Percentiles rank a stretch among this genome's conserved stretches.
These are phyloP conservation scores for Ehretia macrophylla DNA, from an alignment of 257 asterid species.

Conservation along the genomic window DNA sequence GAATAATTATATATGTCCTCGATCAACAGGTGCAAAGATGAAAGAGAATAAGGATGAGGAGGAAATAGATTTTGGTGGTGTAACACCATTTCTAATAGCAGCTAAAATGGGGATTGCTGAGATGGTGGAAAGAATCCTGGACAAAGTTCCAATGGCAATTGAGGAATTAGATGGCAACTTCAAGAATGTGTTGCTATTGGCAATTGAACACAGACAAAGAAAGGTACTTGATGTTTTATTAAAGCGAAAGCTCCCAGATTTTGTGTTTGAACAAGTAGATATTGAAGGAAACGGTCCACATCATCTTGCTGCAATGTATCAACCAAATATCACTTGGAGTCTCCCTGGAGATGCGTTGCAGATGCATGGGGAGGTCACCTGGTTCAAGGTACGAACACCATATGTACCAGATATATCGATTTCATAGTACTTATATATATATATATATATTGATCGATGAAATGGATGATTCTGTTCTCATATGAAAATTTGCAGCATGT, in stretches of 20 bases:
- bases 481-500: constrained; percentile 38
- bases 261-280: constrained; percentile 43
- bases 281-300: constrained; percentile 36
- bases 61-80: no score
- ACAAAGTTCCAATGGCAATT: constrained; percentile 39
- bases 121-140: constrained; percentile 42
- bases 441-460: no score
- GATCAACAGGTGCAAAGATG: no score
- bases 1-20: no score
- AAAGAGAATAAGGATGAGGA: no score
- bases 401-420: no score
- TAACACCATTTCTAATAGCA: constrained; percentile 49
- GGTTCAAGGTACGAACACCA: constrained; percentile 48
- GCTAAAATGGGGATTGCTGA: constrained; percentile 53
- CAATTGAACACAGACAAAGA: constrained; percentile 48
- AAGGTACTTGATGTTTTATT: constrained; percentile 24
- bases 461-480: no score
- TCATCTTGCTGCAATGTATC: constrained; percentile 50
- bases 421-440: no score
- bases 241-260: constrained; percentile 24
- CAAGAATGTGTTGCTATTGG: constrained; percentile 52
- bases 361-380: constrained; percentile 58
- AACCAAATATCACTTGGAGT: constrained; percentile 33
- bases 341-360: constrained; percentile 63
- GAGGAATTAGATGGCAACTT: constrained; percentile 36